phyloP scores from a whole-genome alignment of 139 green algal genomes.

The Picochlorum sp. region DNA sequence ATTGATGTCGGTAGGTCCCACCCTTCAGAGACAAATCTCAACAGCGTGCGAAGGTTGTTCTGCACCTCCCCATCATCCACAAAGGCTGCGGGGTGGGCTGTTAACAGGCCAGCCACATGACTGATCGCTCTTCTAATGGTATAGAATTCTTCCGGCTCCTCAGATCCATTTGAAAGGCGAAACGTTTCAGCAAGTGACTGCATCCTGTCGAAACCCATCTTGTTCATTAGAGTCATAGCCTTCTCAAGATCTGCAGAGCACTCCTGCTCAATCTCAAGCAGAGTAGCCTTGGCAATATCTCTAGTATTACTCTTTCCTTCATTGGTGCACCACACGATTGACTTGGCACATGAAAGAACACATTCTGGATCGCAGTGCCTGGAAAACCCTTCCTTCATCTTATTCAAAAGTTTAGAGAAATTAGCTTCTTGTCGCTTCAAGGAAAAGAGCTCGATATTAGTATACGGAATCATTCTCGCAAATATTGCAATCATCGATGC shows the following conservation, averaged over 20 bases:
- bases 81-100: background rate
- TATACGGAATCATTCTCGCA: conserved; percentile 25
- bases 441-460: conserved; percentile 54
- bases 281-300: conserved; percentile 5
- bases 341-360: background rate
- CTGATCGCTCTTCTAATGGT: background rate
- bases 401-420: conserved; percentile 28
- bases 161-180: background rate
- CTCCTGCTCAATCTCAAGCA: background rate
- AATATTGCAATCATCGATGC: conserved; percentile 30
- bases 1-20: background rate
- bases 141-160: background rate
- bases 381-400: conserved; percentile 22
- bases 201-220: background rate
- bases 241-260: background rate
- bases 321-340: conserved; percentile 1
- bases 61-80: background rate
- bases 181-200: background rate
- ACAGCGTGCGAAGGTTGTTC: background rate
- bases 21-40: background rate
- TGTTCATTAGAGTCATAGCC: background rate
- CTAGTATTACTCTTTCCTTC: background rate
- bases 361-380: conserved; percentile 27
- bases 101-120: background rate
- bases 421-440: conserved; percentile 35